Conservation (phyloP, 1,284 basidiomycete species). For the Singerocomus inundabilis region DNA sequence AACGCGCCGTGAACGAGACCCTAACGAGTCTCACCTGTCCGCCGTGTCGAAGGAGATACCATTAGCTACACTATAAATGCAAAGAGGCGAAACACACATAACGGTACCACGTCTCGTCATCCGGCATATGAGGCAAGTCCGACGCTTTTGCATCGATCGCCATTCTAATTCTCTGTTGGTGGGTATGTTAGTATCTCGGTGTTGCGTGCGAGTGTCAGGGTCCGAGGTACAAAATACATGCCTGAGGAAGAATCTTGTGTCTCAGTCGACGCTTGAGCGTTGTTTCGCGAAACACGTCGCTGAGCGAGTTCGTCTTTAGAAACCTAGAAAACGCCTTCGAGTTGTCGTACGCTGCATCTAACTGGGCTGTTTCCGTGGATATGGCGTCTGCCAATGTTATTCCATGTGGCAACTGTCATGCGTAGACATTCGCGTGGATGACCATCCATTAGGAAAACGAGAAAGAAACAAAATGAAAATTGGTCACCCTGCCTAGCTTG, state of each 20-base stretch:
- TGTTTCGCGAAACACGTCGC: conserved; percentile 10
- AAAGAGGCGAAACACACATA: conserved; percentile 17
- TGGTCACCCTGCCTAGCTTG: conserved; percentile 22
- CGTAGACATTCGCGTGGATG: background rate
- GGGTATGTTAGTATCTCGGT: background rate
- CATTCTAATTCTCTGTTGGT: conserved; percentile 22
- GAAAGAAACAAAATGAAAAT: background rate
- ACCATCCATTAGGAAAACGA: background rate
- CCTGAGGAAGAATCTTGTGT: conserved; percentile 27
- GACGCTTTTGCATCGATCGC: conserved; percentile 28
- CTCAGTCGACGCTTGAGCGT: conserved; percentile 26
- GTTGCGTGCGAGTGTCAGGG: background rate
- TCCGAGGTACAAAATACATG: background rate
- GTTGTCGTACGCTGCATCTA: conserved; percentile 30
- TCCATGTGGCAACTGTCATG: conserved; percentile 16
- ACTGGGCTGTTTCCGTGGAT: background rate
- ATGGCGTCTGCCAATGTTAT: conserved; percentile 12
- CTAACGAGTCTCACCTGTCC: conserved; percentile 19
- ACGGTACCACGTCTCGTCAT: conserved; percentile 30
- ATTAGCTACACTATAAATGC: background rate
- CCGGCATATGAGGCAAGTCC: conserved; percentile 27
- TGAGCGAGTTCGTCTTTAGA: conserved; percentile 14
- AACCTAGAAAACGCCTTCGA: conserved; percentile 29
- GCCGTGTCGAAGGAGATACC: background rate
- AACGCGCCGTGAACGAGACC: conserved; percentile 22